A percentile compares a stretch with the other conserved stretches of the same genome.
phyloP scores from a whole-genome alignment of 176 grass and related monocot species.

The Aegilops bicornis region DNA sequence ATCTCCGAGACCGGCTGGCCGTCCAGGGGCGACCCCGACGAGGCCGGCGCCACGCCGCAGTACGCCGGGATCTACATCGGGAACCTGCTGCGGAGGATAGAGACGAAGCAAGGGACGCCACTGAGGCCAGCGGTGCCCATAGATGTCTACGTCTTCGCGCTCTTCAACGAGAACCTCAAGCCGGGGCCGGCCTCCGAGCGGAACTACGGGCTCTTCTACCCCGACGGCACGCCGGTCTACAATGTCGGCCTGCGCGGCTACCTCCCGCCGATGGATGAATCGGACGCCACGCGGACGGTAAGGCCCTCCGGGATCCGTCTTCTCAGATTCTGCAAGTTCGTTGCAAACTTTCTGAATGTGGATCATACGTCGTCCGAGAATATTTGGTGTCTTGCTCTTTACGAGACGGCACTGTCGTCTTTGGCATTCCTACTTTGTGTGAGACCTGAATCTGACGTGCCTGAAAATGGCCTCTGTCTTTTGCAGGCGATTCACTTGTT shows the following conservation, averaged over 20 bases:
- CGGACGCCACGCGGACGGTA: slow-evolving; percentile 41
- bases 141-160: slow-evolving; percentile 81
- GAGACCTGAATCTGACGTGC: not conserved
- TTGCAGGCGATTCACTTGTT: slow-evolving; percentile 46
- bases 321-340: not conserved
- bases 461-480: slow-evolving; percentile 8
- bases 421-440: not conserved
- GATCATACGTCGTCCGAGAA: not conserved
- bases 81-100: slow-evolving; percentile 72
- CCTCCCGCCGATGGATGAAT: slow-evolving; percentile 57
- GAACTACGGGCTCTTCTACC: slow-evolving; percentile 85
- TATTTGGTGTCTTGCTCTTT: not conserved
- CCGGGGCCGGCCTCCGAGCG: slow-evolving; percentile 77
- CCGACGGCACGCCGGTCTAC: slow-evolving; percentile 82
- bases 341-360: slow-evolving; percentile 9
- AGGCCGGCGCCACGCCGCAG: slow-evolving; percentile 69
- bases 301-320: not conserved
- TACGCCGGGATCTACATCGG: slow-evolving; percentile 75
- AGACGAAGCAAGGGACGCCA: slow-evolving; percentile 78
- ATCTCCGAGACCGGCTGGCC: slow-evolving; percentile 98
- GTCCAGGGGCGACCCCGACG: slow-evolving; percentile 72
- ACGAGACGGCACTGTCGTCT: not conserved
- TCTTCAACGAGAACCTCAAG: slow-evolving; percentile 93
- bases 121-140: slow-evolving; percentile 56
- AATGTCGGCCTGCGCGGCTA: slow-evolving; percentile 70